Percentiles rank a stretch among this genome's conserved stretches.
Evolutionary conservation across 164 flowering plant species (phyloP).

Genomic region (Nymphaea thermarum): DNA sequence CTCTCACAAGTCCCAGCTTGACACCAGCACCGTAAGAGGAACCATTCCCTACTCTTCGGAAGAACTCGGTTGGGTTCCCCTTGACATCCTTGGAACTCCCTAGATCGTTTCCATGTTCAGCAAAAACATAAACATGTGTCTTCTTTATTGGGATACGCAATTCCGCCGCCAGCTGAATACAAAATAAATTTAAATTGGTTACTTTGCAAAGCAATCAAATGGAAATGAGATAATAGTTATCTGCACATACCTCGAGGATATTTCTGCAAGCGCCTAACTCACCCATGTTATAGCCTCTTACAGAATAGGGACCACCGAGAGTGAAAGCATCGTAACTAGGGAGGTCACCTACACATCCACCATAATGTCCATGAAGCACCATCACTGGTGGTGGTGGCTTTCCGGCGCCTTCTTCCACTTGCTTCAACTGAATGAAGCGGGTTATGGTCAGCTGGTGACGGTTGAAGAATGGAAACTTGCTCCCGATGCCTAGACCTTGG

Average conservation of each 20-base stretch:
- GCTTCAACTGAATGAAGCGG: conserved; percentile 64
- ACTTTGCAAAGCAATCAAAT: neutral
- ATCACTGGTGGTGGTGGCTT: conserved; percentile 93
- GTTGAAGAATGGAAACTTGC: conserved; percentile 85
- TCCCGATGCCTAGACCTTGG: conserved; percentile 92
- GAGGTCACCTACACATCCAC: conserved; percentile 98
- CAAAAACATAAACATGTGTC: conserved; percentile 86
- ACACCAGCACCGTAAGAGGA: conserved; percentile 90
- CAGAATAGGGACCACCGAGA: conserved; percentile 98
- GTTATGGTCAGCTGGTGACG: conserved; percentile 90
- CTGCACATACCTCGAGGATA: conserved; percentile 68
- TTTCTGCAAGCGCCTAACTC: conserved; percentile 97
- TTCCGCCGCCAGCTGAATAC: conserved; percentile 78
- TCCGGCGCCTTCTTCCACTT: conserved; percentile 88
- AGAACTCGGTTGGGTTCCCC: conserved; percentile 96
- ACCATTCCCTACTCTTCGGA: conserved; percentile 82
- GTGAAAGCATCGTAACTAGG: conserved; percentile 98
- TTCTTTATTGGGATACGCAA: conserved; percentile 72
- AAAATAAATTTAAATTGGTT: neutral
- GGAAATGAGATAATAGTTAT: neutral
- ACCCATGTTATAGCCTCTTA: conserved; percentile 98
- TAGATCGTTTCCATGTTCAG: conserved; percentile 92
- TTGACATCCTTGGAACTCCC: conserved; percentile 96
- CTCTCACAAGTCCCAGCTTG: conserved; percentile 82
- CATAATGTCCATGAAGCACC: conserved; percentile 94